A percentile compares a stretch with the other conserved stretches of the same genome.
Conservation (phyloP, 805 yeast genomes). For the Ogataea pini region DNA sequence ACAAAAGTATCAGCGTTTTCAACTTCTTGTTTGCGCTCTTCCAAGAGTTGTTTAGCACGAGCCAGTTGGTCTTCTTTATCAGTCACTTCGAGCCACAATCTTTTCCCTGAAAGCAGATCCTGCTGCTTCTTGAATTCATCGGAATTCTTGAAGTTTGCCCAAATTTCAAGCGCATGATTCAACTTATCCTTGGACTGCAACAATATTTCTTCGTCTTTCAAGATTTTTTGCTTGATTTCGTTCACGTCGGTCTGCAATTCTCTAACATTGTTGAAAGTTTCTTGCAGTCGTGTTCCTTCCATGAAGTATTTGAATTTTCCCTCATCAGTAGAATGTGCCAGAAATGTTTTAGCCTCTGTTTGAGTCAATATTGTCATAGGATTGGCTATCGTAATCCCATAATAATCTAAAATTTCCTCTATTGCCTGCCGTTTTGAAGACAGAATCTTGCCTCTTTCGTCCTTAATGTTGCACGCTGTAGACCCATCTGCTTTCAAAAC, state of each 20-base stretch:
- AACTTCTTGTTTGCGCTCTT: slow-evolving; percentile 19
- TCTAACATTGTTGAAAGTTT: slow-evolving; percentile 56
- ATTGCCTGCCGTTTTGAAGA: slow-evolving; percentile 65
- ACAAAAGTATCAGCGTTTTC: slow-evolving; percentile 25
- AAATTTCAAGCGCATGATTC: slow-evolving; percentile 43
- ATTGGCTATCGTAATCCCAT: slow-evolving; percentile 79
- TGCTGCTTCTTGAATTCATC: slow-evolving; percentile 42
- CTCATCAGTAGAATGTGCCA: slow-evolving; percentile 71
- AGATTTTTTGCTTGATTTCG: slow-evolving; percentile 39
- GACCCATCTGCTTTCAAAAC: slow-evolving; percentile 55
- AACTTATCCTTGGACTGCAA: slow-evolving; percentile 39
- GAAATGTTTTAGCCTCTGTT: slow-evolving; percentile 88
- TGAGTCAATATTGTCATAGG: slow-evolving; percentile 93
- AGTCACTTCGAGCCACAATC: slow-evolving; percentile 47
- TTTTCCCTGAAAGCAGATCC: slow-evolving; percentile 46
- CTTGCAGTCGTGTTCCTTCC: slow-evolving; percentile 76
- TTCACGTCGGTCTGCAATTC: slow-evolving; percentile 43
- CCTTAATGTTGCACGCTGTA: slow-evolving; percentile 53
- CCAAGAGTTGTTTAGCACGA: slow-evolving; percentile 23
- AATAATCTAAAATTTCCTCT: slow-evolving; percentile 66
- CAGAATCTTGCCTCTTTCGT: slow-evolving; percentile 50
- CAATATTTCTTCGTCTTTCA: slow-evolving; percentile 35
- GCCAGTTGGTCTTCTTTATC: slow-evolving; percentile 26
- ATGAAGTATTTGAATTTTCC: slow-evolving; percentile 76
- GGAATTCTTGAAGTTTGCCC: slow-evolving; percentile 42